Conservation (phyloP, 192 early-diverging fungal genomes). For the Linnemannia zychae region DNA sequence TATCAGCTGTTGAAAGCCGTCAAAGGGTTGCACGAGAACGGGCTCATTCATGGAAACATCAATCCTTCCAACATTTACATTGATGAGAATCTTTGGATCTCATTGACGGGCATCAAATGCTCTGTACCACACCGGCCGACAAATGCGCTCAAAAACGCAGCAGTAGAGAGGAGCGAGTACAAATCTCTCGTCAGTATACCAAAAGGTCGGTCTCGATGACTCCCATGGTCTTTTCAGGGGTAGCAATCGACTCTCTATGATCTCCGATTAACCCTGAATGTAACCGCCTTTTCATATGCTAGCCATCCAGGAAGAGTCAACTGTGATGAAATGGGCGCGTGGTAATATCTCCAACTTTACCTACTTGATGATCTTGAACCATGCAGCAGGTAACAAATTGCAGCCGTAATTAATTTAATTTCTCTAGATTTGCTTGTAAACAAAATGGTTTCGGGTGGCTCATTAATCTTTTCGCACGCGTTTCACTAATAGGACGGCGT, state of each 20-base stretch:
- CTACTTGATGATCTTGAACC: constrained; percentile 93
- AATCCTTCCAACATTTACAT: constrained; percentile 67
- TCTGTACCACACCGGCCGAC: constrained; percentile 31
- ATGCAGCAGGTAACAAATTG: constrained; percentile 74
- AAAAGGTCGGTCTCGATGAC: constrained; percentile 27
- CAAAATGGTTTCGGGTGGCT: neutral
- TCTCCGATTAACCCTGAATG: neutral
- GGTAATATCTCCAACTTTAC: constrained; percentile 94
- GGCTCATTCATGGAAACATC: constrained; percentile 69
- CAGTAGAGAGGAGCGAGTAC: neutral
- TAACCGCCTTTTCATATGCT: neutral
- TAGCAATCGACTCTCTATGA: neutral
- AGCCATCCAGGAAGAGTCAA: constrained; percentile 62
- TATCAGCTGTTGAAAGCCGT: constrained; percentile 69
- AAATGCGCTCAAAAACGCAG: neutral
- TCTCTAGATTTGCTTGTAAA: neutral
- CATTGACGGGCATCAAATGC: constrained; percentile 66
- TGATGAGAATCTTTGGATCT: constrained; percentile 73
- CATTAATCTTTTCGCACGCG: neutral
- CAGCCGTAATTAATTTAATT: neutral
- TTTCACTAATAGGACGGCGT: constrained; percentile 62
- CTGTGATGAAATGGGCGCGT: constrained; percentile 78
- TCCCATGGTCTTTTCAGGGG: neutral
- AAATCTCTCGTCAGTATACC: constrained; percentile 21
- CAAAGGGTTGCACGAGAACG: constrained; percentile 65